Base-by-base conservation (phyloP, 2,329 filamentous ascomycete genomes). In the Cladophialophora immunda region DNA sequence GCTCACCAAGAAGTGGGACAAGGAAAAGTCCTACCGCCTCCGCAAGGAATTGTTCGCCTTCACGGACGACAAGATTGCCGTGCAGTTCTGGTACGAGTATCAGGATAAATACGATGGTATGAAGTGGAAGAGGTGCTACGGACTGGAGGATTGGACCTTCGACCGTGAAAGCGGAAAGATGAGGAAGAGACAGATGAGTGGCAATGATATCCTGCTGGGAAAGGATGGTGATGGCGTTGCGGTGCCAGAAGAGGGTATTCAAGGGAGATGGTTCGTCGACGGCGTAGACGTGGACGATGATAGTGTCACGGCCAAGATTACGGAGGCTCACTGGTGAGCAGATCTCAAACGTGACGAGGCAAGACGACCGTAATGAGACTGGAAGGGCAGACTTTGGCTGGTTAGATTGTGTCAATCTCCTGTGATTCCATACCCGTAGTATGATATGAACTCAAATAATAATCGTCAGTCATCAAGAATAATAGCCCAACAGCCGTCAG, bases 41-140 rank as follows among this genome's bases (percentile, higher is more conserved):
- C 86, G 92, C 62, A 96, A 97, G 77, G 93, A 97, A 76, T 81
- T 97, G 0, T 97, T 96, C 53, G 55, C 64, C n/a, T 60, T 69
- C 38, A 71, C 62, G 38, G 68, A 68, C 27, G 64, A 72, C 55
- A 78, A 90, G 87, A 94, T 94, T 70, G 92, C 92, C 0, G 93
- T 96, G 25, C 92, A 97, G 75, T 96, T 95, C 77, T 96, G 92
- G 92, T 96, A 94, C 74, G 90, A 96, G 78, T 94, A 88, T 79
- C 85, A 88, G 70, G 91, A 94, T 73, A 79, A 80, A 7, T 73
- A 83, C 1, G 89, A 90, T 41, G 88, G 73, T 11, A 77, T 81
- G 79, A 77, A 92, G 76, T 97, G 92, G 92, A 94, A 90, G 84
- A 85, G 92, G n/a, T 93, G 90, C 53, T 96, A 96, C 74, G 93